A percentile compares a stretch with the other conserved stretches of the same genome.
Evolutionary conservation across 257 asterid genomes (phyloP).

Genomic region (Gentiana macrophylla): DNA sequence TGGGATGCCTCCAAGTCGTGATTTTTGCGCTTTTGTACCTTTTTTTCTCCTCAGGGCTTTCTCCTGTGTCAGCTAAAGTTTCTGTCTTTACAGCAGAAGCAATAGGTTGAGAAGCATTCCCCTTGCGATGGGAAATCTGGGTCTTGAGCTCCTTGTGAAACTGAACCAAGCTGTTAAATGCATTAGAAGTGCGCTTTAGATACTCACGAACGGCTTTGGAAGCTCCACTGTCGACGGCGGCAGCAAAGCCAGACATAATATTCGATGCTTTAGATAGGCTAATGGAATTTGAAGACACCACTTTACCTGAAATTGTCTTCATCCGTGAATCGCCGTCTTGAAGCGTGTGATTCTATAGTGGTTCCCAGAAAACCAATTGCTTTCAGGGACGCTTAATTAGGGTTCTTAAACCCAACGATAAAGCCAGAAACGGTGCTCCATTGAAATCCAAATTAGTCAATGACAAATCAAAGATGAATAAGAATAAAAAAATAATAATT

Average conservation of each 20-base stretch:
- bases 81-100: neutral
- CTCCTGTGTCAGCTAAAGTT: neutral
- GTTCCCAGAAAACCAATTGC: no score
- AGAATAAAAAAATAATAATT: no score
- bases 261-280: constrained; percentile 42
- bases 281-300: constrained; percentile 27
- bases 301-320: constrained; percentile 39
- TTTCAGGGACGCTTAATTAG: no score
- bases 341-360: no score
- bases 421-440: no score
- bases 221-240: constrained; percentile 38
- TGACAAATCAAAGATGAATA: no score
- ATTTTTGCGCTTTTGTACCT: neutral
- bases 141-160: constrained; percentile 23
- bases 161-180: constrained; percentile 37
- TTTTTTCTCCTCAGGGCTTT: neutral
- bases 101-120: constrained; percentile 3
- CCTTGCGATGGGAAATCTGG: constrained; percentile 1
- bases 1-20: neutral
- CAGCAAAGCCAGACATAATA: constrained; percentile 29
- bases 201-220: constrained; percentile 36
- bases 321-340: neutral
- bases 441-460: no score
- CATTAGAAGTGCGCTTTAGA: constrained; percentile 35
- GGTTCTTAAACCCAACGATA: no score